Evolutionary conservation across 345 rosid species (phyloP), one percentile per base, ranked within the genome.

Genomic region (Brassica juncea): DNA sequence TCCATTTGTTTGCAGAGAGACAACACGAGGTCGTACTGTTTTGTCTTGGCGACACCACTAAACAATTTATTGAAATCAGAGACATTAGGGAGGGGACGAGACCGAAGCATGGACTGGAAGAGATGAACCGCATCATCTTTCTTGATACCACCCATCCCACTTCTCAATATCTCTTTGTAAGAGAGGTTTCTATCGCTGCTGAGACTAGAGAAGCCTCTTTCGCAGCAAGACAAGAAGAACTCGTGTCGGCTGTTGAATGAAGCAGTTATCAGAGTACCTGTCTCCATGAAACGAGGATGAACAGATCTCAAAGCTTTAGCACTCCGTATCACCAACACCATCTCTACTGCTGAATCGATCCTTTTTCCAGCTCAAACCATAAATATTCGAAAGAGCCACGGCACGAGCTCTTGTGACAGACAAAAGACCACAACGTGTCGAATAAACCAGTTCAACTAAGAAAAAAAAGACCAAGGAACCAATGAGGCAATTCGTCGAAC

Each of bases 401-500:
- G 64, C 44, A 58, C 23, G 49, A 57, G 66, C 65, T 71, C 37
- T 8, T 8, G 27, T 9, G 4, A 28, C n/a, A 8, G 62, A 52
- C 63, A 16, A 52, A 54, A n/a, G 10, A 70, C 23, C 2, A 0
- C 1, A 27, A 27, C 27, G 3, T 39, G n/a, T 25, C 27, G 42
- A 73, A 34, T 54, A n/a, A 61, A 27, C 28, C 68, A 44, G 59
- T 28, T 72, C 4, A 10, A 23, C 0, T 39, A 2, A 42, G 49
- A 37, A 37, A 8, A 54, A 47, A 70, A 14, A 61, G 28, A 19
- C 1, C 66, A 60, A 57, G 19, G 16, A 14, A 8, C 11, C 23
- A 57, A 6, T 35, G 49, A 8, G 68, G 8, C 19, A 66, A 47
- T 79, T 58, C 74, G 64, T 79, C 59, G 55, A 47, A 47, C 16